phyloP scores from a whole-genome alignment of 2,329 filamentous ascomycete species.

The Simplicillium sp. region DNA sequence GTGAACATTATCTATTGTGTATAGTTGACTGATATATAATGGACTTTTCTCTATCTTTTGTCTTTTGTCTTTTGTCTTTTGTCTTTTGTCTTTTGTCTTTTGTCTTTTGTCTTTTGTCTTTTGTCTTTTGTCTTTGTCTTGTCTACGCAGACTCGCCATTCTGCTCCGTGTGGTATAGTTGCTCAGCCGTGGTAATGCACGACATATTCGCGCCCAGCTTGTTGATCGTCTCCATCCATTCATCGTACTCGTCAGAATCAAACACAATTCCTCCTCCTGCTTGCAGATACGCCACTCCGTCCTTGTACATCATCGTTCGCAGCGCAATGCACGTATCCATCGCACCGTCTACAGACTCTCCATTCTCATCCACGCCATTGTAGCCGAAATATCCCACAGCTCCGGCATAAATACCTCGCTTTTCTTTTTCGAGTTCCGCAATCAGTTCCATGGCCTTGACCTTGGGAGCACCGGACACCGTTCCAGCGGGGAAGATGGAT shows the following conservation, averaged over 20 bases:
- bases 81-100: background rate
- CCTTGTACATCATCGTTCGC: slow-evolving; percentile 90
- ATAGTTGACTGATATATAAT: background rate
- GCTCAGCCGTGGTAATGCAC: slow-evolving; percentile 78
- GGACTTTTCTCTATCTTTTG: background rate
- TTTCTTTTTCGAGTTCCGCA: slow-evolving; percentile 86
- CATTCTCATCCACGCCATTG: slow-evolving; percentile 56
- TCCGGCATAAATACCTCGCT: slow-evolving; percentile 89
- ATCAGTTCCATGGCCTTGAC: slow-evolving; percentile 96
- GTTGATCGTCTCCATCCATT: slow-evolving; percentile 90
- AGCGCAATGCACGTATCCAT: slow-evolving; percentile 83
- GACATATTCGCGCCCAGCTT: slow-evolving; percentile 86
- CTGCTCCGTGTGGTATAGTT: slow-evolving; percentile 37
- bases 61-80: background rate
- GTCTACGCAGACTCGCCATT: slow-evolving; percentile 10
- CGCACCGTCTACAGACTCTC: slow-evolving; percentile 60
- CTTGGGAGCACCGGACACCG: slow-evolving; percentile 91
- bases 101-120: background rate
- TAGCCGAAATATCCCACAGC: slow-evolving; percentile 97
- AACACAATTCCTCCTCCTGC: slow-evolving; percentile 87
- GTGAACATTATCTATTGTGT: background rate
- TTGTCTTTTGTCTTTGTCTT: background rate
- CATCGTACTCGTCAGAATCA: slow-evolving; percentile 87
- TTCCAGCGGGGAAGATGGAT: slow-evolving; percentile 93
- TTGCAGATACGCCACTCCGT: slow-evolving; percentile 85